Evolutionary conservation across 306 rosid species (phyloP), one percentile per base, ranked within the genome.

Genomic region (Trifolium subterraneum): DNA sequence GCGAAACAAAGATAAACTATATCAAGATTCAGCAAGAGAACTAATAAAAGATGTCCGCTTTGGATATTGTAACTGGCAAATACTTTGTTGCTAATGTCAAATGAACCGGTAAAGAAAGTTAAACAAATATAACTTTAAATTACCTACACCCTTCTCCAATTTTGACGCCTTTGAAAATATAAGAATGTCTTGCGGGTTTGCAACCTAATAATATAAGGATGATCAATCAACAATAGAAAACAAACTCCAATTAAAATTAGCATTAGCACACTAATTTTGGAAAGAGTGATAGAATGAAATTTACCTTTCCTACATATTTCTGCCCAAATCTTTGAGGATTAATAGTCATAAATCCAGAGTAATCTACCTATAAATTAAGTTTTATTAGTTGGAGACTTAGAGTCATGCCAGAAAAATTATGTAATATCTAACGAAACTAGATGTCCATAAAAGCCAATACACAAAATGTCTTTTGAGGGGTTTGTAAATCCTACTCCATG

Each of bases 301-400:
- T 63, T 83, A 94, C 99, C 99, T 94, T 94, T 64, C 99, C 99
- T n/a, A 94, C 99, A 81, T 90, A 94, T 84, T 92, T 94, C 86
- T 92, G 99, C 70, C 99, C 97, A 88, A 92, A 94, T 85, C 94
- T 86, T 88, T 94, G 98, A 62, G 99, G 97, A 79, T 94, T 94
- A 82, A 94, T 94, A 41, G 97, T 92, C 97, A 90, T 94, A 81
- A 92, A 94, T 69, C 97, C 99, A 75, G 99, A 92, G 79, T 94
- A 94, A 83, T 94, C 99, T 45, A 94, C 99, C 99, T 94, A 88
- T 86, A 84, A 77, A 78, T 76, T 56, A 81, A 48, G 51, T 38
- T 65, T 67, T 19, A 51, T 7, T 58, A 56, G 82, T 56, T 73
- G 62, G 63, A 71, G 48, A 13, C 60, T 63, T 64, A 67, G 62